Base-by-base conservation (phyloP, 805 yeast genomes). In the Brettanomyces sp. region DNA sequence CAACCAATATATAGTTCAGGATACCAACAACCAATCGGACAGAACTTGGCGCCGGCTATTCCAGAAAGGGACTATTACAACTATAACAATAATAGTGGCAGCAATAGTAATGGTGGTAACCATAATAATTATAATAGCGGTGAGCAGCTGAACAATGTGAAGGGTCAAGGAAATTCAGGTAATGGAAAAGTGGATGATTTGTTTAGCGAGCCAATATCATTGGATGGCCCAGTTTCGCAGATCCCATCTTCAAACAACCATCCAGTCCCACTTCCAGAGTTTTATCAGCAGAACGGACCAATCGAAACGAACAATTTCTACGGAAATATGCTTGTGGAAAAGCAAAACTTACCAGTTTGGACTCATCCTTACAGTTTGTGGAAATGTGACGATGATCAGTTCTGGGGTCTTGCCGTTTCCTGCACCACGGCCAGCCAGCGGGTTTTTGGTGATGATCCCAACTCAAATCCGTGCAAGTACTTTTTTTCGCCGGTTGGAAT, bases 321-420 rank as follows among this genome's bases (percentile, higher is more conserved):
- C 59, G 82, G 84, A 35, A 86, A 86, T 62, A 63, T 86, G 60
- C 62, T 85, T 9, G 69, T 86, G 34, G 88, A 73, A 1, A 71
- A 72, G 46, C 91, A 83, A 57, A 75, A 78, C 2, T 68, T 76
- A 47, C 86, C 91, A 0, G 74, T 80, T 0, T 86, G 90, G 89
- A 78, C 91, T 0, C 88, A 83, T 53, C 95, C 95, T 1, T 85
- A 85, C 56, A 77, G 86, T 30, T 64, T 84, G 5, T 85, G 90
- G 91, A 72, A 73, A 51, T 67, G 81, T 7, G 52, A 46, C 3
- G 67, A 63, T 42, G 60, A 59, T 21, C 52, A 55, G 18, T 69
- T 62, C 46, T 63, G 62, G 42, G 95, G 95, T 2, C 58, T 85
- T 44, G 89, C 86, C 1, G 67, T 83, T 42, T 73, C 85, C 28